Percentiles rank a stretch among this genome's conserved stretches.
These are phyloP conservation scores for Stachybotrys chartarum DNA, from an alignment of 2,329 filamentous ascomycete genomes.

Conservation along the genomic window DNA sequence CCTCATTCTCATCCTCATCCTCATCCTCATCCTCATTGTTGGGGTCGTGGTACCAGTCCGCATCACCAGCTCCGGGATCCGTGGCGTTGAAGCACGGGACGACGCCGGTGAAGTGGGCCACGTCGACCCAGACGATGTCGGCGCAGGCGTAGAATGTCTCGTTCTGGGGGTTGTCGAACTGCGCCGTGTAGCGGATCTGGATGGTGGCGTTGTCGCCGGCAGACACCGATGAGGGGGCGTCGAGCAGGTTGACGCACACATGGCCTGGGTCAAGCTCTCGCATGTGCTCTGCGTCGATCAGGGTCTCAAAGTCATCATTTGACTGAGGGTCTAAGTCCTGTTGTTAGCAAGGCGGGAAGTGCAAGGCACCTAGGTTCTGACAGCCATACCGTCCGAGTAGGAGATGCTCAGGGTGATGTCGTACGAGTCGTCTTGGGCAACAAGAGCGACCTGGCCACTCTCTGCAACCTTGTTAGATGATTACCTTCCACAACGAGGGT, in stretches of 20 bases:
- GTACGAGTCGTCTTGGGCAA: conserved; percentile 50
- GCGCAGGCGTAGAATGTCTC: conserved; percentile 43
- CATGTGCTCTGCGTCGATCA: conserved; percentile 26
- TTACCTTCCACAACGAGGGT: neutral
- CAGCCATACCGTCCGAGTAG: conserved; percentile 35
- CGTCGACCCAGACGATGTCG: conserved; percentile 36
- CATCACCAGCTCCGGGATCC: conserved; percentile 8
- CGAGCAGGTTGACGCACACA: conserved; percentile 33
- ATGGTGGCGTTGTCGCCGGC: conserved; percentile 39
- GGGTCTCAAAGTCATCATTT: conserved; percentile 31
- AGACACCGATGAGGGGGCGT: conserved; percentile 23
- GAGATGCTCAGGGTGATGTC: conserved; percentile 47
- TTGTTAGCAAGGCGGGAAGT: neutral
- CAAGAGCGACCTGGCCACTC: conserved; percentile 46
- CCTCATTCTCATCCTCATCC: no score
- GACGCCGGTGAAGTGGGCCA: conserved; percentile 21
- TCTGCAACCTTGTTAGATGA: conserved; percentile 24
- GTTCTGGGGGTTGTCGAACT: conserved; percentile 32
- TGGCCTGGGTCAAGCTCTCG: conserved; percentile 35
- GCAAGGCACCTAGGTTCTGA: neutral
- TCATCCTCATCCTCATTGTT: conserved; percentile 9
- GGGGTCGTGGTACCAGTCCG: conserved; percentile 8
- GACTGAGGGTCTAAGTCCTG: conserved; percentile 26
- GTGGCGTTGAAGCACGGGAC: conserved; percentile 39
- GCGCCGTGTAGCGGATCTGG: conserved; percentile 39